These are phyloP conservation scores for Mycena vulgaris DNA, from an alignment of 768 basidiomycete species.

Conservation along the genomic window DNA sequence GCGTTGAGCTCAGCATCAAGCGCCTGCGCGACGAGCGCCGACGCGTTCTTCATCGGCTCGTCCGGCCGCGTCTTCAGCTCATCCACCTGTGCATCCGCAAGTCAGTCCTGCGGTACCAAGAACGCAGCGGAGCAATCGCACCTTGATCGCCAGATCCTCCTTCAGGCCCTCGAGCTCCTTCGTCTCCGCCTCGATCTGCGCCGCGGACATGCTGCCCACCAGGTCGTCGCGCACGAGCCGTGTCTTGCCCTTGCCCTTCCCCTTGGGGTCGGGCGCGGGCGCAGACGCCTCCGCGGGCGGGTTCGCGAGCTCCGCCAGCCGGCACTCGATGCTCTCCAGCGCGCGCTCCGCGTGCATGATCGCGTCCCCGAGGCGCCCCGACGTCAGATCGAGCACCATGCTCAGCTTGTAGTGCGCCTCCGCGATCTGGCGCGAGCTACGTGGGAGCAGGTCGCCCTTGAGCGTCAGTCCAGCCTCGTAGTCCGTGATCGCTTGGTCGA, in stretches of 20 bases:
- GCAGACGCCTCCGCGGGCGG: slow-evolving; percentile 31
- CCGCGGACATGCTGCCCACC: slow-evolving; percentile 76
- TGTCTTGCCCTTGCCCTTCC: slow-evolving; percentile 71
- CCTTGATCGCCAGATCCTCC: slow-evolving; percentile 91
- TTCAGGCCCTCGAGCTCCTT: slow-evolving; percentile 84
- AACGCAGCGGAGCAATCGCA: slow-evolving; percentile 43
- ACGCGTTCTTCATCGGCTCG: slow-evolving; percentile 69
- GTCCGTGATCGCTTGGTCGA: slow-evolving; percentile 93
- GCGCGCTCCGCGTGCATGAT: slow-evolving; percentile 88
- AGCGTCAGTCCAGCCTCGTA: slow-evolving; percentile 84
- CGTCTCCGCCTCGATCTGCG: slow-evolving; percentile 84
- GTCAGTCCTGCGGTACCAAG: background rate
- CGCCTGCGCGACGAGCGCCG: slow-evolving; percentile 78
- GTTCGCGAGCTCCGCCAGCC: slow-evolving; percentile 72
- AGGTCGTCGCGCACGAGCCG: slow-evolving; percentile 66
- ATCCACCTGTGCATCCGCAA: slow-evolving; percentile 76
- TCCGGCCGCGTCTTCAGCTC: slow-evolving; percentile 89
- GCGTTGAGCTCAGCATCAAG: slow-evolving; percentile 80
- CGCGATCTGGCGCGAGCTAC: slow-evolving; percentile 94
- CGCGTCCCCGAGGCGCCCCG: slow-evolving; percentile 86
- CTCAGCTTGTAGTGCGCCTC: slow-evolving; percentile 96
- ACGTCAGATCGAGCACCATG: slow-evolving; percentile 92
- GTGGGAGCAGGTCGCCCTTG: slow-evolving; percentile 81
- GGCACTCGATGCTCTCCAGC: slow-evolving; percentile 80
- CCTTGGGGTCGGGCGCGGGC: slow-evolving; percentile 74